Evolutionary conservation across 805 yeast species (phyloP).

Genomic region (Blastobotrys robertii): DNA sequence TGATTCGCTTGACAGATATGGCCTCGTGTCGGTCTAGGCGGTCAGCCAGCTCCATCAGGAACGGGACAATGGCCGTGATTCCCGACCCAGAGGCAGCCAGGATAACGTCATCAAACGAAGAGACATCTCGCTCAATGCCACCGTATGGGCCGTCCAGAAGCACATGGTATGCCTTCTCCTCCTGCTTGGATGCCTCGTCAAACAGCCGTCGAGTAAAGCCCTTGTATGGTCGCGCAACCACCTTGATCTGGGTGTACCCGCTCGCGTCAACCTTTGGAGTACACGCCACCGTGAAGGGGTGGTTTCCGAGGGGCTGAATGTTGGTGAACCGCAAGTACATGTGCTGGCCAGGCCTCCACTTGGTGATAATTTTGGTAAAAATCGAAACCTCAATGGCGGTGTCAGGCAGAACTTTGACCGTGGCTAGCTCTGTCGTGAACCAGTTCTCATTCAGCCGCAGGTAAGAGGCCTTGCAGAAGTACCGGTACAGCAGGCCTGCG

Average conservation of each 20-base stretch:
- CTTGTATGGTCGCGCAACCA: conserved; percentile 27
- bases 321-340: conserved; percentile 11
- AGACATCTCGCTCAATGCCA: conserved; percentile 32
- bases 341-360: conserved; percentile 16
- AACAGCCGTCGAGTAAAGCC: conserved; percentile 10
- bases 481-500: conserved; percentile 7
- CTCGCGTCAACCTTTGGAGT: conserved; percentile 4
- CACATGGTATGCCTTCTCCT: conserved; percentile 23
- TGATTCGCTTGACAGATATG: conserved; percentile 1
- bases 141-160: conserved; percentile 40
- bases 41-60: conserved; percentile 5
- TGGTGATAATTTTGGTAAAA: conserved; percentile 2
- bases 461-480: conserved; percentile 11
- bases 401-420: conserved; percentile 3
- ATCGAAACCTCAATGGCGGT: conserved; percentile 8
- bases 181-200: conserved; percentile 7
- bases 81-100: conserved; percentile 39
- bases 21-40: neutral
- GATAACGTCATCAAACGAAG: conserved; percentile 32
- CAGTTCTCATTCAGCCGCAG: conserved; percentile 8
- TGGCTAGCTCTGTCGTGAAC: conserved; percentile 9
- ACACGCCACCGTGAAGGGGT: conserved; percentile 12
- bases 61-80: conserved; percentile 24
- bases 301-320: conserved; percentile 10
- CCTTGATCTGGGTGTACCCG: conserved; percentile 23